Evolutionary conservation across 2,329 filamentous ascomycete species (phyloP).

Genomic region (Triangularia setosa): DNA sequence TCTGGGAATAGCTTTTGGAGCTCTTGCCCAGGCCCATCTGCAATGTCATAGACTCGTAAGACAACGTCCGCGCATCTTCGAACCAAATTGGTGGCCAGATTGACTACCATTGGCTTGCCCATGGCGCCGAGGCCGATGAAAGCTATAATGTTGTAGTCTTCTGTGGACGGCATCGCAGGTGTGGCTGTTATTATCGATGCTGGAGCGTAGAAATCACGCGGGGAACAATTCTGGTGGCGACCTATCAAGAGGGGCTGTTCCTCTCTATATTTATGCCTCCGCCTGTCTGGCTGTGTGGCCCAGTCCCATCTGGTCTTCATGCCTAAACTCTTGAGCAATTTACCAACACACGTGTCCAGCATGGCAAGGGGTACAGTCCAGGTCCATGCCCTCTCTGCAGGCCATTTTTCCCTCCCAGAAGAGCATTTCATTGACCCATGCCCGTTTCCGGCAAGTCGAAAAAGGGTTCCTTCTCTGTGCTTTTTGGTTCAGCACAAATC

Average conservation of each 20-base stretch:
- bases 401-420: constrained; percentile 41
- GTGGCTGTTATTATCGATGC: not conserved
- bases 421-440: constrained; percentile 39
- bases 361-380: constrained; percentile 7
- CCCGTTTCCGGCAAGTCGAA: constrained; percentile 33
- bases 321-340: too few species aligned
- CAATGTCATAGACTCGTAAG: constrained; percentile 46
- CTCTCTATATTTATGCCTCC: not conserved
- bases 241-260: not conserved
- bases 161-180: not conserved
- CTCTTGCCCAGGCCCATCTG: constrained; percentile 39
- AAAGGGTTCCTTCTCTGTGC: constrained; percentile 46
- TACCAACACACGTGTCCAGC: not conserved
- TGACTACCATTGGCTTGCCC: constrained; percentile 50
- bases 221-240: not conserved
- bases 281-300: not conserved
- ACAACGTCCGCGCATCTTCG: constrained; percentile 21
- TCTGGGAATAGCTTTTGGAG: constrained; percentile 38
- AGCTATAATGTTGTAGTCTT: constrained; percentile 10
- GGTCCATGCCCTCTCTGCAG: constrained; percentile 23
- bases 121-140: constrained; percentile 55
- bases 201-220: not conserved
- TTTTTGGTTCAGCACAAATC: constrained; percentile 43
- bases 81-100: constrained; percentile 34
- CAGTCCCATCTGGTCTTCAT: too few species aligned